phyloP scores from a whole-genome alignment of 177 flowering plant genomes.

The Tripterygium wilfordii region DNA sequence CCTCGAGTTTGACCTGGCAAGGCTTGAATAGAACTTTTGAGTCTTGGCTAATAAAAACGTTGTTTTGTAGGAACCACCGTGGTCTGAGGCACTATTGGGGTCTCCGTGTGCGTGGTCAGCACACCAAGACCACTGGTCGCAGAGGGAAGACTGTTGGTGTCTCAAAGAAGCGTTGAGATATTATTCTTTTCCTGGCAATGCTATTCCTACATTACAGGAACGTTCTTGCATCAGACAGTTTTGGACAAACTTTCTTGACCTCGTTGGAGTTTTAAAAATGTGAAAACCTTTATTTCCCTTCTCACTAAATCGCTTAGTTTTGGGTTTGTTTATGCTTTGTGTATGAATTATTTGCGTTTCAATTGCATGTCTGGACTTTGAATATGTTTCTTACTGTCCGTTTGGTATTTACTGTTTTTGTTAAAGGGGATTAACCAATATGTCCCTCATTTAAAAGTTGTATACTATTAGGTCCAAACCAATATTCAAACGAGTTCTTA shows the following conservation, averaged over 20 bases:
- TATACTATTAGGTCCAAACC: too few relatives aligned
- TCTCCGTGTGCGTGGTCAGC: constrained; percentile 37
- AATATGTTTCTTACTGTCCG: too few relatives aligned
- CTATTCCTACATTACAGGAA: too few relatives aligned
- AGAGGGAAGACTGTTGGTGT: constrained; percentile 42
- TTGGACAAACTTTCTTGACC: background rate
- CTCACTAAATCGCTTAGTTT: too few relatives aligned
- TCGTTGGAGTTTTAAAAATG: background rate
- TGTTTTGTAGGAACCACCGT: constrained; percentile 36
- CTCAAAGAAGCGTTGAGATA: constrained; percentile 38
- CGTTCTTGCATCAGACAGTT: constrained; percentile 1
- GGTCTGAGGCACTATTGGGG: constrained; percentile 45
- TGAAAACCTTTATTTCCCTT: background rate
- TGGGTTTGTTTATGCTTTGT: background rate
- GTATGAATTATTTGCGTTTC: background rate
- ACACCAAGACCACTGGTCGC: constrained; percentile 37
- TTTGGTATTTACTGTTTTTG: too few relatives aligned
- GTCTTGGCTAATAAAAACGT: too few relatives aligned
- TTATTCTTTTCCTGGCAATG: background rate
- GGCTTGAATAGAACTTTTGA: too few relatives aligned
- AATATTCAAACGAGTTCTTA: too few relatives aligned
- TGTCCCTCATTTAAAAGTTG: too few relatives aligned
- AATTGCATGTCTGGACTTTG: too few relatives aligned
- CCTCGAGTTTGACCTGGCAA: too few relatives aligned
- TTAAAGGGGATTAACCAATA: too few relatives aligned